Evolutionary conservation across 306 rosid genomes (phyloP).

Genomic region (Cajanus cajan): DNA sequence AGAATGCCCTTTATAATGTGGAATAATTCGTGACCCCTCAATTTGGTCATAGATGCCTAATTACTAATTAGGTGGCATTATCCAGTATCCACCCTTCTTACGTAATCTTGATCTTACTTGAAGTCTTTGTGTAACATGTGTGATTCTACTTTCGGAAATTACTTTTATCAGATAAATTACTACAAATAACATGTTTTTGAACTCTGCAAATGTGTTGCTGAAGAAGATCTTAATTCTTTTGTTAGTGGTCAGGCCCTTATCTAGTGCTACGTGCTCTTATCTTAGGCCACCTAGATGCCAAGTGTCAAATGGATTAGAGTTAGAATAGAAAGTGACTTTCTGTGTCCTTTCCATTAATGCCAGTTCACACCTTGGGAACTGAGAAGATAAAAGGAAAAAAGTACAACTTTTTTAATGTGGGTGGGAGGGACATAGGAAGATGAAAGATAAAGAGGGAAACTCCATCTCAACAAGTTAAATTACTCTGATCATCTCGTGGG

Average conservation of each 20-base stretch:
- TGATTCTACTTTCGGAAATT: neutral
- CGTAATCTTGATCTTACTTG: slow-evolving; percentile 6
- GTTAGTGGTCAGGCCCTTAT: neutral
- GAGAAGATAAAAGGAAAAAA: neutral
- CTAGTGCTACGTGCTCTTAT: neutral
- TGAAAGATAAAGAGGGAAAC: no score
- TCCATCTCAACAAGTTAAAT: no score
- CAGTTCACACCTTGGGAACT: slow-evolving; percentile 1
- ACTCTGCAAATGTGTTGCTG: neutral
- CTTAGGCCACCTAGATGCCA: neutral
- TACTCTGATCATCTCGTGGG: no score
- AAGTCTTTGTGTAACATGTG: neutral
- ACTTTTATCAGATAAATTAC: neutral
- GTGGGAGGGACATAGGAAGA: neutral
- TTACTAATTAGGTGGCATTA: no score
- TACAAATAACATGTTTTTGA: neutral
- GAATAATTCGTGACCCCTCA: neutral
- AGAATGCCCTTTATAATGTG: neutral
- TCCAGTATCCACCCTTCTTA: no score
- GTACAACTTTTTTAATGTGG: neutral
- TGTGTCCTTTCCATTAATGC: neutral
- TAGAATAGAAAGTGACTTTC: neutral
- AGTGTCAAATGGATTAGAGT: neutral
- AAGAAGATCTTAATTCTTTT: neutral
- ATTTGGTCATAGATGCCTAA: neutral